Evolutionary conservation across 1,139 yeast genomes (phyloP), one percentile per base, ranked within the genome.

Genomic region (Sugiyamaella novakii): DNA sequence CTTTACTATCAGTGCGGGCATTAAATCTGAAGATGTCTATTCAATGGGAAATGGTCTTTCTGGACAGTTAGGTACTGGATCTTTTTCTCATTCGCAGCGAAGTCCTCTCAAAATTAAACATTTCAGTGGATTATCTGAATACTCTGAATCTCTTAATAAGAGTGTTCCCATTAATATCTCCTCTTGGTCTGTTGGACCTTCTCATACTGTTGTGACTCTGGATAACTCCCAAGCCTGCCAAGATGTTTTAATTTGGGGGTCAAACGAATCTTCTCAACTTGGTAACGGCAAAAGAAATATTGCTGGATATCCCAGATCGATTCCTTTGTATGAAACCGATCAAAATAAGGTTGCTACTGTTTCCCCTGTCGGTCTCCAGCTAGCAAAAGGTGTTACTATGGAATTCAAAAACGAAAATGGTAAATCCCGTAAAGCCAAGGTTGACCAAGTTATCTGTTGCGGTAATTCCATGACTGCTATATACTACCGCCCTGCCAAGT

Each of bases 1-100:
- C 67, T 60, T 68, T 38, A 54, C 65, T 3, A 54, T 52, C 19
- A 53, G 55, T 3, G 60, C 56, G 29, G 36, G 45, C 3, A 47
- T 49, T 11, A 56, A 59, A 15, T 43, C 66, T 36, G 66, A 31
- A 61, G 52, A 49, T 52, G 47, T 58, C 37, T 67, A 60, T 57
- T 75, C 88, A 4, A 83, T 89, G 70, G 98, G 98, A 19, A 81
- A 82, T 59, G 96, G 98, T 3, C 67, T 85, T 46, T 77, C 78
- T 59, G 98, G 98, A n/a, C 95, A 88, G 67, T 73, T 89, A 50
- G 98, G 97, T 14, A 78, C 80, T 43, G 89, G 87, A 19, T 73
- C 83, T 48, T 89, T 76, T 65, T 71, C 84, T 43, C 96, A 89
- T 63, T 83, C 87, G 12, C 85, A 83, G 60, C 71, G 80, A 15